phyloP scores from a whole-genome alignment of 148 eudicot genomes.

The Amaranthus palmeri region DNA sequence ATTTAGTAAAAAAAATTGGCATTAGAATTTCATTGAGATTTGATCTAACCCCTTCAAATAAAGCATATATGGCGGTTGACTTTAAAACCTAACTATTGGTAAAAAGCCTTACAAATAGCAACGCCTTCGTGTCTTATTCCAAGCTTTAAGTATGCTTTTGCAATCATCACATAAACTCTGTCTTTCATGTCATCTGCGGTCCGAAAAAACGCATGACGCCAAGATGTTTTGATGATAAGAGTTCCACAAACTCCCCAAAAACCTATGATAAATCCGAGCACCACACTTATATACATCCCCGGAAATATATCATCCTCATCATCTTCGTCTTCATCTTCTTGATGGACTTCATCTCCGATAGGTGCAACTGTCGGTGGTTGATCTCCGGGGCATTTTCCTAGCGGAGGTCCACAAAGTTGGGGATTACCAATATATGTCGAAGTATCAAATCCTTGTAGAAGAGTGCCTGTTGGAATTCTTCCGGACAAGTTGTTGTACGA shows the following conservation, averaged over 20 bases:
- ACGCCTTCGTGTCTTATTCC: not conserved
- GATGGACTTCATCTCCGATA: not conserved
- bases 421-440: conserved; percentile 13
- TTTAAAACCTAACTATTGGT: too few relatives aligned
- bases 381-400: not conserved
- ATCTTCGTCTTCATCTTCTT: not conserved
- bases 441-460: conserved; percentile 5
- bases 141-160: not conserved
- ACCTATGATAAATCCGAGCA: conserved; percentile 3
- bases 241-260: conserved; percentile 17
- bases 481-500: conserved; percentile 12
- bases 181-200: not conserved
- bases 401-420: conserved; percentile 13
- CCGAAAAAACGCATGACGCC: conserved; percentile 18
- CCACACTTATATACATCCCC: conserved; percentile 20
- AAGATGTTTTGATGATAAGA: conserved; percentile 7
- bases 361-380: not conserved
- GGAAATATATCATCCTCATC: not conserved
- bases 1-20: too few relatives aligned
- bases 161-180: not conserved
- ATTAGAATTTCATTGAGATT: too few relatives aligned
- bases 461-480: conserved; percentile 1
- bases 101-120: too few relatives aligned
- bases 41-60: too few relatives aligned
- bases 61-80: too few relatives aligned